A percentile compares a stretch with the other conserved stretches of the same genome.
Evolutionary conservation across 805 yeast species (phyloP).

Genomic region (Osmozyma mogii): DNA sequence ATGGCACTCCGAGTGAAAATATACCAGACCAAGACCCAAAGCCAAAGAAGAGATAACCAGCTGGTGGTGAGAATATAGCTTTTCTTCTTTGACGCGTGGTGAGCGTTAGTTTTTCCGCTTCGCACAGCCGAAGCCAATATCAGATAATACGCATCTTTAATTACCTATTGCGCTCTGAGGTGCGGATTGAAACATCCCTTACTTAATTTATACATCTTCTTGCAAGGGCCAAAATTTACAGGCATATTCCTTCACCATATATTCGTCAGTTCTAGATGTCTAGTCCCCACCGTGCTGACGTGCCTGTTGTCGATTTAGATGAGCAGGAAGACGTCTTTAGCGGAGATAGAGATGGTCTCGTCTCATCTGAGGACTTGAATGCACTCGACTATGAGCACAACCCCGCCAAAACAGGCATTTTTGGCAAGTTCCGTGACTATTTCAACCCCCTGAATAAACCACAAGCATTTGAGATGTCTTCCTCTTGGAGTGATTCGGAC

Average conservation of each 20-base stretch:
- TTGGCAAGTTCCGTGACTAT: constrained; percentile 1
- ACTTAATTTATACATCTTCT: no score
- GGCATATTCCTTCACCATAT: no score
- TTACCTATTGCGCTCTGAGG: no score
- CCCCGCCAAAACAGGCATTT: constrained; percentile 1
- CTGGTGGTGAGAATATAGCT: constrained; percentile 6
- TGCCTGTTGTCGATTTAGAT: constrained; percentile 52
- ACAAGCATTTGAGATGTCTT: background rate
- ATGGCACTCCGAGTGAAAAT: constrained; percentile 50
- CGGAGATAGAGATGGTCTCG: constrained; percentile 10
- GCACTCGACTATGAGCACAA: constrained; percentile 16
- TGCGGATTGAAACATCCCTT: no score
- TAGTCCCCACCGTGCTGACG: constrained; percentile 40
- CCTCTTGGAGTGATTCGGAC: background rate
- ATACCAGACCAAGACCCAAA: constrained; percentile 14
- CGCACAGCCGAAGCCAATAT: no score
- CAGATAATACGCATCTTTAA: no score
- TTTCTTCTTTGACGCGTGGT: no score
- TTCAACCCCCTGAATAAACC: background rate
- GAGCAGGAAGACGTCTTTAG: constrained; percentile 28
- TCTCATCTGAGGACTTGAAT: constrained; percentile 13
- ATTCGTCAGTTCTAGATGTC: no score
- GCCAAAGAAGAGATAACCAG: constrained; percentile 6
- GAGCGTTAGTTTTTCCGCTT: no score
- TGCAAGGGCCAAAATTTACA: no score